Evolutionary conservation across 2,329 filamentous ascomycete species (phyloP), one percentile per base, ranked within the genome.

Genomic region (Aspergillus luchuensis): DNA sequence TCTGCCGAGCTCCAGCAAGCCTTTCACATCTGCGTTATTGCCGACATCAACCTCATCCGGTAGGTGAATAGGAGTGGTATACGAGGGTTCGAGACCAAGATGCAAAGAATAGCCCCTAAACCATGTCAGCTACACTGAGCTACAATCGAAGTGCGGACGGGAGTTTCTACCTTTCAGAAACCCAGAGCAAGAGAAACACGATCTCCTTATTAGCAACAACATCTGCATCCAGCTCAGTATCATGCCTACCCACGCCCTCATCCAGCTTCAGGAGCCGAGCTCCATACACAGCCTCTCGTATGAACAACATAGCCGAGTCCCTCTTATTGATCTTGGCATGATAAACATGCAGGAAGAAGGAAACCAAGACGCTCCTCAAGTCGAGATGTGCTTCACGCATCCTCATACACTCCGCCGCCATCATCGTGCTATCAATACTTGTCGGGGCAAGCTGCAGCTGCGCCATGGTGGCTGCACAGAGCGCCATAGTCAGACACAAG

Each of bases 281-380:
- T 0, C 63, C 62, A 2, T 66, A 60, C 10, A 74, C 66, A 3
- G 71, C 71, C 36, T 73, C 70, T 28, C 72, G 70, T 13, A 72
- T 69, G 21, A 69, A 74, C 62, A 69, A 66, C 69, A 72, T 69
- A 1, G 71, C 71, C 15, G 66, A 67, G 8, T 64, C 67, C 8
- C 66, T 63, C 56, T 67, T 63, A n/a, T 74, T 71, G 21, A 67
- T 63, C 56, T 74, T 74, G 15, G 71, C 71, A 61, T 74, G 66
- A 51, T 72, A 71, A 3, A 74, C 71, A 64, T 73, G 71, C 53
- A 73, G 61, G 30, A 73, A 73, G 57, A 74, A 72, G 1, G 71
- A 72, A 15, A 66, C 63, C 28, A 74, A 60, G 4, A 71, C 53
- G 51, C 64, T 63, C 25, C 60, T 64, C 8, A 66, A 19, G 47